Evolutionary conservation across 768 basidiomycete species (phyloP).

Genomic region (Lactifluus echinatus): DNA sequence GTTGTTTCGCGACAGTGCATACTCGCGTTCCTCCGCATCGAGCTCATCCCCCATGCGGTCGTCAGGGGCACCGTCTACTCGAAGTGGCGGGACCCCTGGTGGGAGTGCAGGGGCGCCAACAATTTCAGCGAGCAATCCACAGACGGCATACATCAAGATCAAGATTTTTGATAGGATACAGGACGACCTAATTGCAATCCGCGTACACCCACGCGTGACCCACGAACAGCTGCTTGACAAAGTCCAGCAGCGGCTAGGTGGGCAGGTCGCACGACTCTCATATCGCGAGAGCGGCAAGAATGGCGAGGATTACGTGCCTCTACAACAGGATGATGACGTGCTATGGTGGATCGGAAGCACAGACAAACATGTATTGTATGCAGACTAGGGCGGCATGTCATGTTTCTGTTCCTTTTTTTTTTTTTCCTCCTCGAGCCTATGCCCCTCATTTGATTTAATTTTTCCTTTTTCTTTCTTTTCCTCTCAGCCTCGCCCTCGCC

Average conservation of each 20-base stretch:
- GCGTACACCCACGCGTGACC: constrained; percentile 88
- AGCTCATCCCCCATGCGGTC: constrained; percentile 25
- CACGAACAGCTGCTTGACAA: constrained; percentile 85
- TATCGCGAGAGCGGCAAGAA: constrained; percentile 68
- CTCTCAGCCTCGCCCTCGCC: background rate
- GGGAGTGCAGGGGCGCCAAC: constrained; percentile 53
- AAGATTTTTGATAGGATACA: constrained; percentile 93
- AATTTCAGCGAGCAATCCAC: constrained; percentile 69
- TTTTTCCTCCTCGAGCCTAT: background rate
- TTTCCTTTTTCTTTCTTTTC: background rate
- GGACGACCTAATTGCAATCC: constrained; percentile 94
- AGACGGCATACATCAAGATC: constrained; percentile 92
- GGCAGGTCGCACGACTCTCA: constrained; percentile 55
- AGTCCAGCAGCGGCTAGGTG: constrained; percentile 78
- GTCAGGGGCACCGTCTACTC: constrained; percentile 36
- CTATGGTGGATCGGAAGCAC: constrained; percentile 67
- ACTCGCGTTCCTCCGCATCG: constrained; percentile 28
- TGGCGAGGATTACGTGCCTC: constrained; percentile 52
- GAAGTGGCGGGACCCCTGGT: constrained; percentile 52
- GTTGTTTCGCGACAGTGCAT: constrained; percentile 22
- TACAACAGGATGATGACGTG: constrained; percentile 57
- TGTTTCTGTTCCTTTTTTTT: background rate
- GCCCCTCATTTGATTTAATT: constrained; percentile 3
- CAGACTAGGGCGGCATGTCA: constrained; percentile 38
- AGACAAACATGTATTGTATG: constrained; percentile 78